Percentiles rank a stretch among this genome's conserved stretches.
These are phyloP conservation scores for Nicotiana otophora DNA, from an alignment of 257 asterid genomes.

Conservation along the genomic window DNA sequence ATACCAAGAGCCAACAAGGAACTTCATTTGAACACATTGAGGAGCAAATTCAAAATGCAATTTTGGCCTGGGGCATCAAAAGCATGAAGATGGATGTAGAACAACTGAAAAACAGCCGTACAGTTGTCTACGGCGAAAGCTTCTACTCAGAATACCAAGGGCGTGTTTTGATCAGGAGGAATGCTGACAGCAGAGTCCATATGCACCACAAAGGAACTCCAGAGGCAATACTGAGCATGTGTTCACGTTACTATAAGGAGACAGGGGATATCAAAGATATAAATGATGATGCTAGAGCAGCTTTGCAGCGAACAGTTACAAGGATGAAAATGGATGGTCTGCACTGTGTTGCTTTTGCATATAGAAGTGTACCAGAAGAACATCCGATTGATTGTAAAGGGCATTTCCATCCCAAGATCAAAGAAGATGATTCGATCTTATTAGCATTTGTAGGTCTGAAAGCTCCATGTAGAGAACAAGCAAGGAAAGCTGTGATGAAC, in stretches of 20 bases:
- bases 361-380: constrained; percentile 12
- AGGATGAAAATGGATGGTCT: constrained; percentile 55
- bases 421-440: constrained; percentile 32
- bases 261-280: constrained; percentile 26
- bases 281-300: constrained; percentile 22
- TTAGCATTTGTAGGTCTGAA: constrained; percentile 51
- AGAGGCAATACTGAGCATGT: constrained; percentile 45
- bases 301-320: constrained; percentile 25
- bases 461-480: constrained; percentile 53
- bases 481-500: constrained; percentile 37
- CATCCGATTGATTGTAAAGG: constrained; percentile 15
- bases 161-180: constrained; percentile 28
- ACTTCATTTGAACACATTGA: constrained; percentile 29
- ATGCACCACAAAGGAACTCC: constrained; percentile 61
- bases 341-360: constrained; percentile 56
- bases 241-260: constrained; percentile 35
- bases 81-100: constrained; percentile 33
- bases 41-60: constrained; percentile 45
- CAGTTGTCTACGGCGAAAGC: constrained; percentile 33
- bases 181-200: constrained; percentile 8
- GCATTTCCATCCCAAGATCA: constrained; percentile 5
- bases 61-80: constrained; percentile 42
- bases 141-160: constrained; percentile 37
- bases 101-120: constrained; percentile 24
- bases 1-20: constrained; percentile 29